Base-by-base conservation (phyloP, 202 grass and related monocot species). In the Bolboschoenoplectus hybrid region DNA sequence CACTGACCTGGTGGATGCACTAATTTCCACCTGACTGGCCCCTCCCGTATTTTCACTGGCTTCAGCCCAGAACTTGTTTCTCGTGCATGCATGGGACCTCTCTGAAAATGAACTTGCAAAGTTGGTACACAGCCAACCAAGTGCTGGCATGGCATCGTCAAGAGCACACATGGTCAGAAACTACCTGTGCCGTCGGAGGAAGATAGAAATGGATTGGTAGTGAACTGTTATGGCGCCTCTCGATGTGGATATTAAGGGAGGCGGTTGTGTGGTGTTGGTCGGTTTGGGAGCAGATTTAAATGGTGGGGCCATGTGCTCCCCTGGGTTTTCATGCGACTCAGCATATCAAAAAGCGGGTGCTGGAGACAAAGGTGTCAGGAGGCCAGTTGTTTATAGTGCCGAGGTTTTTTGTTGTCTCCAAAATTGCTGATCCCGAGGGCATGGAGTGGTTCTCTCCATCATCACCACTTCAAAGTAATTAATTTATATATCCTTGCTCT, bases 371-470 rank as follows among this genome's bases (percentile, higher is more conserved):
- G 11, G 74, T 91, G 2, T 81, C 91, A 77, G 94, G 73, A 3
- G 94, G 94, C 7, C 51, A 5, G 45, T 86, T 97, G 57, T 97
- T 97, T 81, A 94, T 97, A 38, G 94, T 97, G 14, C 94, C 92
- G 0, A 86, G 94, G 71, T 97, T 94, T 86, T 87, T 88, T 5
- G 92, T 94, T 2, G 92, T 94, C 1, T 97, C 92, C 9, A 97
- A 97, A 88, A 94, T 97, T 41, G 92, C 92, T 0, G 95, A 92
- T 14, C 86, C 67, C 2, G 80, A 88, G 0, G 92, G 95, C 47
- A 26, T 97, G 86, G 89, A 91, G 58, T 94, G 92, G 92, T 93
- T 94, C 85, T 94, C 85, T 97, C 92, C 43, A 97, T 94, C 58
- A 97, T 94, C 88, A 91, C 88, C 19, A 93, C 95, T 9, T 91